Conservation (phyloP, 768 basidiomycete genomes). For the Suillus ampliporus region DNA sequence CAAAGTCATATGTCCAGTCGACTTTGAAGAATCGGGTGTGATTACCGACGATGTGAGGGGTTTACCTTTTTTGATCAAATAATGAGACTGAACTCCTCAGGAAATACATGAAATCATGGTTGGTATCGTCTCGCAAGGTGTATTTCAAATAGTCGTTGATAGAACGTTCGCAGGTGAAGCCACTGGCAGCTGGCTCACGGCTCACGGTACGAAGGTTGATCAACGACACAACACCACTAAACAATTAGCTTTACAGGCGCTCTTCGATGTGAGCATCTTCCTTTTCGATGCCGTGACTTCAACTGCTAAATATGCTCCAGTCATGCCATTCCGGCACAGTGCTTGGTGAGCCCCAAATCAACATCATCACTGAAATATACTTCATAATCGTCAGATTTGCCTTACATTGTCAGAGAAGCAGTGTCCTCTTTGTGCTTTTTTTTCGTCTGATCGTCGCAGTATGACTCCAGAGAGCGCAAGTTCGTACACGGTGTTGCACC, state of each 20-base stretch:
- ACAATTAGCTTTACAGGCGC: not conserved
- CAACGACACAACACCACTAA: not conserved
- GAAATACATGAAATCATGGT: slow-evolving; percentile 8
- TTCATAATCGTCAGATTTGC: not conserved
- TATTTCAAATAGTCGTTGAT: not conserved
- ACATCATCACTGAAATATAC: no score
- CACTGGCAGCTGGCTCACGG: slow-evolving; percentile 3
- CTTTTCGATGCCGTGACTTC: not conserved
- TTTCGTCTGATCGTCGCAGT: not conserved
- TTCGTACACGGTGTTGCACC: slow-evolving; percentile 1
- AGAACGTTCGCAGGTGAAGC: not conserved
- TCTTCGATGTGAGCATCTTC: slow-evolving; percentile 2
- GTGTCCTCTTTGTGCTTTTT: not conserved
- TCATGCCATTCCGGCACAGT: slow-evolving; percentile 10
- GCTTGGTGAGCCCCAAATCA: not conserved
- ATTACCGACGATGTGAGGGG: slow-evolving; percentile 1
- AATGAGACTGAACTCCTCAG: not conserved
- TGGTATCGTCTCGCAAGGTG: not conserved
- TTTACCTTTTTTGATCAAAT: not conserved
- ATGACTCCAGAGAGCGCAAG: not conserved
- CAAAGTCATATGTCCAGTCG: slow-evolving; percentile 8
- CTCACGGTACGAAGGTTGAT: not conserved
- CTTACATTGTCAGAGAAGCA: not conserved
- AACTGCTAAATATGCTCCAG: not conserved
- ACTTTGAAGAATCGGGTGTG: slow-evolving; percentile 1